Evolutionary conservation across 495 filamentous ascomycete genomes (phyloP).

Genomic region (Xylaria sp.): DNA sequence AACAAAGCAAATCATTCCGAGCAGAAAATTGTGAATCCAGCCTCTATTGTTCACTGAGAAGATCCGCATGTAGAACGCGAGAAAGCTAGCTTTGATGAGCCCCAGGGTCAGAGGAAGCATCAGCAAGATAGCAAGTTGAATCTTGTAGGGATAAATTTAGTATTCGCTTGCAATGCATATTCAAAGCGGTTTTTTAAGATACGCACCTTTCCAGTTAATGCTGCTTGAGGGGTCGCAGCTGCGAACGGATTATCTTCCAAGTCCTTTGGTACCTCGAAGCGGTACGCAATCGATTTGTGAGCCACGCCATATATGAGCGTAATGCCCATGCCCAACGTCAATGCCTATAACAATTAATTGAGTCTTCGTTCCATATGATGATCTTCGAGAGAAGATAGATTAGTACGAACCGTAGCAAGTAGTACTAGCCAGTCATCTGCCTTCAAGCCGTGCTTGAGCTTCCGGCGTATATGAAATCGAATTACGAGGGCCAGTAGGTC

Average conservation of each 20-base stretch:
- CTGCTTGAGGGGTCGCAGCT: conserved; percentile 11
- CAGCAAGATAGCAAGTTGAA: not conserved
- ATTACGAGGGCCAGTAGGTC: conserved; percentile 26
- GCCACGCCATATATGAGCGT: conserved; percentile 17
- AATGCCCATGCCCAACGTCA: conserved; percentile 24
- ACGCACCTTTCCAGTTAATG: conserved; percentile 6
- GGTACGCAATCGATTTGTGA: conserved; percentile 12
- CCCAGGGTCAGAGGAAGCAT: conserved; percentile 33
- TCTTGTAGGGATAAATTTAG: too few species aligned
- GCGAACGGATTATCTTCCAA: conserved; percentile 10
- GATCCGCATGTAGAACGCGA: conserved; percentile 42
- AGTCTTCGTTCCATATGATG: conserved; percentile 6
- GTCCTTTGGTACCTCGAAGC: conserved; percentile 16
- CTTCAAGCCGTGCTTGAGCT: conserved; percentile 32
- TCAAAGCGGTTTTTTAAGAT: conserved; percentile 4
- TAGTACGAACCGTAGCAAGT: conserved; percentile 30
- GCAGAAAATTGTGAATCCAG: conserved; percentile 22
- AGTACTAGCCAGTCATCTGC: conserved; percentile 41
- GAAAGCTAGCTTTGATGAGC: conserved; percentile 38
- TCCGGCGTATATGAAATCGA: conserved; percentile 30
- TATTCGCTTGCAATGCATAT: not conserved
- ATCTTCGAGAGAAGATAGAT: not conserved
- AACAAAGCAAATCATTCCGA: conserved; percentile 18
- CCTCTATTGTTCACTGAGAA: conserved; percentile 27
- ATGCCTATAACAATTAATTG: not conserved